Conservation (phyloP, 371 early-diverging fungal species). For the Phascolomyces articulosus region DNA sequence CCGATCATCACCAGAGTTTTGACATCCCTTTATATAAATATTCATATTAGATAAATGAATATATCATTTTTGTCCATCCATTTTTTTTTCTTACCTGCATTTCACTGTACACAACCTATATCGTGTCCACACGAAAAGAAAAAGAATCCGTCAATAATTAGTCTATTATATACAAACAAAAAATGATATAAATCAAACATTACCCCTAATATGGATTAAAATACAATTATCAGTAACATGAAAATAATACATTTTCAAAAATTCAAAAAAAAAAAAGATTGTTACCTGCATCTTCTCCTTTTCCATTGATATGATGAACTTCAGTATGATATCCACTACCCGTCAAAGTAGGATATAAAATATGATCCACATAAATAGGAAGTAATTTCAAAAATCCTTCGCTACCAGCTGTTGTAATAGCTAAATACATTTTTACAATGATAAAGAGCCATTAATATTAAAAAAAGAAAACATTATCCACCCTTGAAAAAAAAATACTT, state of each 20-base stretch:
- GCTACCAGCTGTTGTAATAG: slow-evolving; percentile 69
- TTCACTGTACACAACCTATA: slow-evolving; percentile 57
- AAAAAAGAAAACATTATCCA: background rate
- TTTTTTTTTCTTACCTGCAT: slow-evolving; percentile 43
- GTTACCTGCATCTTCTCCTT: slow-evolving; percentile 61
- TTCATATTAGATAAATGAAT: background rate
- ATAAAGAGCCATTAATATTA: too few species aligned
- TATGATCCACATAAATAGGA: slow-evolving; percentile 66
- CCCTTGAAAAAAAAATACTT: slow-evolving; percentile 5
- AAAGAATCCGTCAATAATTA: too few species aligned
- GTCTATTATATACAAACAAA: too few species aligned
- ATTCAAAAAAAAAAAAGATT: too few species aligned
- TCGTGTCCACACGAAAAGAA: too few species aligned
- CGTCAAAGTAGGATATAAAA: slow-evolving; percentile 67
- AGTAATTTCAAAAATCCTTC: slow-evolving; percentile 69
- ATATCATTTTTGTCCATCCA: too few species aligned
- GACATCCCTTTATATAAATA: slow-evolving; percentile 34
- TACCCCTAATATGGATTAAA: slow-evolving; percentile 21
- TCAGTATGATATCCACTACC: slow-evolving; percentile 71
- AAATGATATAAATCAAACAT: background rate
- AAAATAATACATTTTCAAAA: too few species aligned
- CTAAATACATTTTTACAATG: slow-evolving; percentile 18
- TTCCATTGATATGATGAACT: slow-evolving; percentile 60
- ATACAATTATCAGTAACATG: too few species aligned
- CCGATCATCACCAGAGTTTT: slow-evolving; percentile 47